phyloP scores from a whole-genome alignment of 371 early-diverging fungal species.

The Fennellomyces sp. region DNA sequence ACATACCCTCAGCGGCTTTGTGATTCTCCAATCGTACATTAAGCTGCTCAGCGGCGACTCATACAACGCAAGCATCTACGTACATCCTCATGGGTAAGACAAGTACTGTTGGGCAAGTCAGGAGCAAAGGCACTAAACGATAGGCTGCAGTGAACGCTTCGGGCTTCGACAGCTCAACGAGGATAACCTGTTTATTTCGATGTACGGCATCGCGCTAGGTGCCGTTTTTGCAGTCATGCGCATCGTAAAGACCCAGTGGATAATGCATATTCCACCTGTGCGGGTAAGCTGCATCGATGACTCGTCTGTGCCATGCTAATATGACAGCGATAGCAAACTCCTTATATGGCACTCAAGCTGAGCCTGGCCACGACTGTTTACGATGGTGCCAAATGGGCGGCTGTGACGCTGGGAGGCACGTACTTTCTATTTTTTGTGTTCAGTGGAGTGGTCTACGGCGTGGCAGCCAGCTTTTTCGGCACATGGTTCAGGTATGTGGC shows the following conservation, averaged over 20 bases:
- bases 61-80: conserved; percentile 4
- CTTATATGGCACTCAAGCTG: conserved; percentile 25
- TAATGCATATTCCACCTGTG: conserved; percentile 35
- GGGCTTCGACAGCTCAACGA: conserved; percentile 37
- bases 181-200: conserved; percentile 37
- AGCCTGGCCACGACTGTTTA: conserved; percentile 22
- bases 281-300: no score
- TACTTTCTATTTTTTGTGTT: conserved; percentile 32
- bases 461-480: conserved; percentile 30
- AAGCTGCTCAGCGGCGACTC: conserved; percentile 3
- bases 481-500: conserved; percentile 22
- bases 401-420: conserved; percentile 13
- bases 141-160: conserved; percentile 3
- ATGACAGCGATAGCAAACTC: conserved; percentile 43
- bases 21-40: conserved; percentile 10
- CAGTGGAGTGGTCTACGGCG: conserved; percentile 30
- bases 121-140: not conserved
- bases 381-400: conserved; percentile 18
- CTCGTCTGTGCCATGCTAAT: no score
- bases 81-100: conserved; percentile 16
- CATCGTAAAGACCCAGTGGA: conserved; percentile 26
- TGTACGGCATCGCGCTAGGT: conserved; percentile 42
- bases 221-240: conserved; percentile 28
- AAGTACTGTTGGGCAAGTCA: not conserved
- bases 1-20: conserved; percentile 2